Evolutionary conservation across 2,329 filamentous ascomycete species (phyloP), one percentile per base, ranked within the genome.

Genomic region (Nemania sp.): DNA sequence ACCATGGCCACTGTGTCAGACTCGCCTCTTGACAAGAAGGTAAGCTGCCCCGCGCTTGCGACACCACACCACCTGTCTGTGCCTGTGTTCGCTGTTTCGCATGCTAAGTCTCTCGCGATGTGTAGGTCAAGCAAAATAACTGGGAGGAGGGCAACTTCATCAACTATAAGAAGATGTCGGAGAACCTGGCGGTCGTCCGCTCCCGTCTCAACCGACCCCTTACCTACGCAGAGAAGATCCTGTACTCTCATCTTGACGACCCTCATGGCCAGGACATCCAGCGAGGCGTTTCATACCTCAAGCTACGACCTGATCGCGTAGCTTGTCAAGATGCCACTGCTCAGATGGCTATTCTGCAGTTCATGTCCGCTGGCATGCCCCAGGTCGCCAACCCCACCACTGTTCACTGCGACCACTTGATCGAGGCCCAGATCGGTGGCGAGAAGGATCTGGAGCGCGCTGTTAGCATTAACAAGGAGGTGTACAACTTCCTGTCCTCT

Each of bases 141-240:
- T 91, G 86, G 82, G 94, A 99, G 79, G 89, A 91, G 76, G 85
- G 83, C 76, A 94, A 95, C 83, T 97, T 91, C 82, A 96, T 97
- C 83, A 96, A 97, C 84, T 99, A 99, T 76, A 91, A 90, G 84
- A 97, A 97, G 84, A 97, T 97, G 91, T 91, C 89, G 68, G 92
- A 97, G 81, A 97, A 96, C 83, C 84, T 99, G 57, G 80, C 86
- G 69, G 86, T 99, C 74, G 94, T 99, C 66, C 90, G 94, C 71
- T 75, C 80, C 68, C 88, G 94, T 70, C 84, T 99, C 64, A 96
- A 96, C 80, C 88, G 90, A 67, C 94, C 94, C 65, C 85, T 99
- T 68, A 94, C 91, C 67, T 96, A 88, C 74, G 90, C 91, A 73
- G 94, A 99, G 84, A 99, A 99, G 86, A 92, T 99, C 70, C 84